These are phyloP conservation scores for Secale cereale DNA, from an alignment of 176 grass and related monocot species.

Conservation along the genomic window DNA sequence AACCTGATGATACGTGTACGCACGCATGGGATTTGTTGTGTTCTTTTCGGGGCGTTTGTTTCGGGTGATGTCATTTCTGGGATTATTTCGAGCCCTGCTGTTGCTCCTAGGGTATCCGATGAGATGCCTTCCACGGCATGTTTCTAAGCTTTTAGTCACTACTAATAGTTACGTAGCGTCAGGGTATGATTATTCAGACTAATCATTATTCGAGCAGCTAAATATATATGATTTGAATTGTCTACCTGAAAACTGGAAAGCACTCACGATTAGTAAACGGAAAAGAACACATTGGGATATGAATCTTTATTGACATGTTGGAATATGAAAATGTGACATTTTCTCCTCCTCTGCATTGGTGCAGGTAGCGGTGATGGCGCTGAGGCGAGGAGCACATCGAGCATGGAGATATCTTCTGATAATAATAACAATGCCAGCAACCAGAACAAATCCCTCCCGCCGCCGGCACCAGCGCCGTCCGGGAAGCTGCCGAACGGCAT, in stretches of 20 bases:
- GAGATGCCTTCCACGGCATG: background rate
- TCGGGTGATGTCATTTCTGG: background rate
- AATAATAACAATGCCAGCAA: background rate
- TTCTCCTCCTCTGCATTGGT: background rate
- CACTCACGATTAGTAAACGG: background rate
- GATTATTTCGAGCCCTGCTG: background rate
- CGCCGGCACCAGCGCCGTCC: background rate
- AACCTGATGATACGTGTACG: background rate
- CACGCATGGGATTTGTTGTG: background rate
- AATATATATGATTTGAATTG: constrained; percentile 6
- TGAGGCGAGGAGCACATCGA: constrained; percentile 13
- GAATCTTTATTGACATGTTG: background rate
- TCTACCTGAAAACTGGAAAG: background rate
- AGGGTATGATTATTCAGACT: constrained; percentile 14
- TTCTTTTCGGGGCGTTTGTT: background rate
- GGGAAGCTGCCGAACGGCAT: background rate
- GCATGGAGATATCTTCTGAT: constrained; percentile 19
- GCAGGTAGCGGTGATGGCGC: background rate
- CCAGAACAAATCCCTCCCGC: constrained; percentile 12
- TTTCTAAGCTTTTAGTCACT: background rate
- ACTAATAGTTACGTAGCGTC: constrained; percentile 5
- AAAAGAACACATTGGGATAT: background rate
- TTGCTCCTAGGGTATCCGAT: background rate
- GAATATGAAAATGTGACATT: constrained; percentile 12
- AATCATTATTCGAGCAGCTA: constrained; percentile 15